Conservation (phyloP, 805 yeast genomes). For the Kluyveromyces dobzhanskii region DNA sequence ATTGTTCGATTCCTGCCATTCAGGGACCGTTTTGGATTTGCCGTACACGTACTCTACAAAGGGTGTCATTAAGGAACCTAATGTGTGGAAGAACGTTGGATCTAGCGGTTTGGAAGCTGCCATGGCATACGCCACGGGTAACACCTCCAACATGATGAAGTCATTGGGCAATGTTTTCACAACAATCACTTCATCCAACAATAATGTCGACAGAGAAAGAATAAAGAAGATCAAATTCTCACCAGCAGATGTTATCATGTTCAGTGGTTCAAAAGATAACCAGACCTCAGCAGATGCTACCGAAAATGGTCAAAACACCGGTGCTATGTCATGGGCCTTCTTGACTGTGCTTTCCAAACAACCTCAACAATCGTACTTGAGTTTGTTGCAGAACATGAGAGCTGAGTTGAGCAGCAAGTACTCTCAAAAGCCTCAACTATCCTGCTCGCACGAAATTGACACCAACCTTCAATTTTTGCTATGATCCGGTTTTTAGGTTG, state of each 20-base stretch:
- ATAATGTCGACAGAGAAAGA: constrained; percentile 34
- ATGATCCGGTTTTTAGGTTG: background rate
- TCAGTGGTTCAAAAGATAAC: constrained; percentile 77
- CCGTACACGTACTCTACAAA: constrained; percentile 77
- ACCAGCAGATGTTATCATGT: constrained; percentile 66
- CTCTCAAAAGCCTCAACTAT: constrained; percentile 76
- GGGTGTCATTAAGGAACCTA: constrained; percentile 77
- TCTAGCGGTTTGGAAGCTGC: constrained; percentile 53
- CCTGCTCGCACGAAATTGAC: constrained; percentile 77
- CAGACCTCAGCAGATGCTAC: constrained; percentile 80
- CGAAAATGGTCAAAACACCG: constrained; percentile 64
- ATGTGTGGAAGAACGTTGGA: constrained; percentile 67
- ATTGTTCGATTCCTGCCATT: constrained; percentile 77
- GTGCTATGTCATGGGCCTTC: constrained; percentile 82
- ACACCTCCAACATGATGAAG: constrained; percentile 35
- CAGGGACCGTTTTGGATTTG: constrained; percentile 73
- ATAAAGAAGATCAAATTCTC: constrained; percentile 52
- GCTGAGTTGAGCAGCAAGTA: constrained; percentile 52
- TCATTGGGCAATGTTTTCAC: constrained; percentile 37
- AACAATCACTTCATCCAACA: constrained; percentile 33
- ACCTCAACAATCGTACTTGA: constrained; percentile 59
- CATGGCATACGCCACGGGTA: constrained; percentile 52
- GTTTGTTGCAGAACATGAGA: constrained; percentile 66
- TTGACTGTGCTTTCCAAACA: constrained; percentile 50
- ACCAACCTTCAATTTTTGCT: constrained; percentile 42